phyloP scores from a whole-genome alignment of 108 stramenopile genomes.

The Aurantiochytrium sp. region DNA sequence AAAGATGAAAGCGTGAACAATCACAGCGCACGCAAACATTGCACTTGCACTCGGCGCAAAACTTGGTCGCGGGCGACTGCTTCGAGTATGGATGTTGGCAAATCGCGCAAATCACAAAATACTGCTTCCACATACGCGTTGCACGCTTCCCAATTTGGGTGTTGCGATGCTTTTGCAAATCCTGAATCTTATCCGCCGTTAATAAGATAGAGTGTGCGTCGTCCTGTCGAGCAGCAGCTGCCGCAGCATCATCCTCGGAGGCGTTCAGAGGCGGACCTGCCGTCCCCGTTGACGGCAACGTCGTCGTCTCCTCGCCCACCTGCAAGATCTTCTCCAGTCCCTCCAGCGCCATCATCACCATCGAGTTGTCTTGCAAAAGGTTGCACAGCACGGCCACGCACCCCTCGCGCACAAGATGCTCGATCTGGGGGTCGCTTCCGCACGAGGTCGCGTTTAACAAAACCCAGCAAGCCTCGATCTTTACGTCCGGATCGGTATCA shows the following conservation, averaged over 20 bases:
- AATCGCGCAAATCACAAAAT: slow-evolving; percentile 87
- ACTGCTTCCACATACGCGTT: slow-evolving; percentile 81
- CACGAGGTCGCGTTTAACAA: slow-evolving; percentile 93
- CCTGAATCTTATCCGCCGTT: slow-evolving; percentile 35
- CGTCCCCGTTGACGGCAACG: not conserved
- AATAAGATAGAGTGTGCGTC: not conserved
- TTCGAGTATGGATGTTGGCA: slow-evolving; percentile 78
- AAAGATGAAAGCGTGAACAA: slow-evolving; percentile 78
- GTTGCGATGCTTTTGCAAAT: slow-evolving; percentile 68
- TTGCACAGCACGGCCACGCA: slow-evolving; percentile 70
- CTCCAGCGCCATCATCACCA: slow-evolving; percentile 96
- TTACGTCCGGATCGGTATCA: slow-evolving; percentile 53
- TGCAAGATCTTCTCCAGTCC: slow-evolving; percentile 87
- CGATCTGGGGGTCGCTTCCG: slow-evolving; percentile 83
- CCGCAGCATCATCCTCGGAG: not conserved
- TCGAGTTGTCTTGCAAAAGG: slow-evolving; percentile 70
- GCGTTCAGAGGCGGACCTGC: not conserved
- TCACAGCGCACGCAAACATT: slow-evolving; percentile 83
- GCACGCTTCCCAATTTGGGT: slow-evolving; percentile 74
- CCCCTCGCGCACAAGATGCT: slow-evolving; percentile 78
- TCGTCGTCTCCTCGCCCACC: slow-evolving; percentile 61
- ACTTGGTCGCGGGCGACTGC: slow-evolving; percentile 66
- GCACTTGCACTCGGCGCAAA: slow-evolving; percentile 87
- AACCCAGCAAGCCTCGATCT: slow-evolving; percentile 95
- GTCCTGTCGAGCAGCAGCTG: not conserved